phyloP scores from a whole-genome alignment of 441 rosid species.

The Flueggea neowawraea region DNA sequence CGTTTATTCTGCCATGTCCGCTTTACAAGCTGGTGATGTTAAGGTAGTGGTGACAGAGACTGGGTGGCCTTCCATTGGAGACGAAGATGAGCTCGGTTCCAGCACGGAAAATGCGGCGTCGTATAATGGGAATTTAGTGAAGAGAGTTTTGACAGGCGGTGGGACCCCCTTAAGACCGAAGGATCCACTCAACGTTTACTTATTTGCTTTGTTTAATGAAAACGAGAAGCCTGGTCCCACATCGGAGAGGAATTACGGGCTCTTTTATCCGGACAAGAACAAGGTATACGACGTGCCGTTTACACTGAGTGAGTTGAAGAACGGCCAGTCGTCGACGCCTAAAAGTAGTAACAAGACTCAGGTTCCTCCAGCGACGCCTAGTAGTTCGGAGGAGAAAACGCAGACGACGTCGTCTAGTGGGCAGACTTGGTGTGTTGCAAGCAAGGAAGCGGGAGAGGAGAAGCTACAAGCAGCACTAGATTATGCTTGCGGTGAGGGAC shows the following conservation, averaged over 20 bases:
- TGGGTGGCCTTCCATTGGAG: conserved; percentile 89
- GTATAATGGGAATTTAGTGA: conserved; percentile 81
- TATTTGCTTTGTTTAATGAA: conserved; percentile 91
- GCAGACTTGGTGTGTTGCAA: conserved; percentile 90
- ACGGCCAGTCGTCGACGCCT: conserved; percentile 15
- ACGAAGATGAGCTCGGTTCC: conserved; percentile 71
- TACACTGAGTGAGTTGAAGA: conserved; percentile 22
- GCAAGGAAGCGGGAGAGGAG: conserved; percentile 44
- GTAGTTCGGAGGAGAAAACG: conserved; percentile 11
- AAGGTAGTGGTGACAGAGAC: conserved; percentile 73
- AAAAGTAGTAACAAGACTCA: conserved; percentile 22
- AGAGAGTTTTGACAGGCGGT: conserved; percentile 62
- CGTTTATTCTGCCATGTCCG: conserved; percentile 76
- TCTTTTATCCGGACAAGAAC: conserved; percentile 66
- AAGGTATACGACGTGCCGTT: conserved; percentile 73
- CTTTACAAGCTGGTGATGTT: conserved; percentile 55
- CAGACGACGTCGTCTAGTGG: conserved; percentile 20
- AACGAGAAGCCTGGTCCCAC: conserved; percentile 71
- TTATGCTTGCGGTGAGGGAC: conserved; percentile 87
- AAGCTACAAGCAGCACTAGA: conserved; percentile 67
- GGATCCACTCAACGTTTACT: conserved; percentile 69
- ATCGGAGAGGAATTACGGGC: conserved; percentile 81
- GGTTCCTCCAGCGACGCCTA: conserved; percentile 33
- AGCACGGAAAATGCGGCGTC: conserved; percentile 63
- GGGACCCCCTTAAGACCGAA: conserved; percentile 80